Base-by-base conservation (phyloP, 176 grass and related monocot species). In the Luzula sylvatica region DNA sequence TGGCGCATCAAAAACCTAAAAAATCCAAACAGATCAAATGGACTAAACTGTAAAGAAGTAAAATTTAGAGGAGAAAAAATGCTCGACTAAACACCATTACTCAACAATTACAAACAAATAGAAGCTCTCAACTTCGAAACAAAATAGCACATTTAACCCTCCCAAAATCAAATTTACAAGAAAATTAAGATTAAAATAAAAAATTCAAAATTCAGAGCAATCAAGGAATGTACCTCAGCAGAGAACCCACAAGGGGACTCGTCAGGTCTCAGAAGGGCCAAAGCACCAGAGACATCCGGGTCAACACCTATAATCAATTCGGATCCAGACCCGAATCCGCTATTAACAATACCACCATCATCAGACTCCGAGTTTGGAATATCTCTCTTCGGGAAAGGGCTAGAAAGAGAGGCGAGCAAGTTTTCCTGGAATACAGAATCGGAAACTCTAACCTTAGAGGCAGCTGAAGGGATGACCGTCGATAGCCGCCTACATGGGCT, bases 1-100 rank as follows among this genome's bases (percentile, higher is more conserved):
- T 0, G 92, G 92, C 15, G 80, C 81, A 54, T 96, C 85, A 55
- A 86, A 89, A 42, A 89, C 92, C 92, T 96, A 50, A 53, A 70
- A 38, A 39, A 53, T 47, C 55, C 24, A 35, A 4, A 35, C 9
- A 35, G 9, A 35, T 35, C n/a, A n/a, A n/a, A n/a, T n/a, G n/a
- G n/a, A n/a, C n/a, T n/a, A n/a, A n/a, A n/a, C n/a, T n/a, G n/a
- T n/a, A n/a, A n/a, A n/a, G n/a, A n/a, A n/a, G n/a, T n/a, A n/a
- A n/a, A n/a, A n/a, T n/a, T n/a, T n/a, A n/a, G n/a, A n/a, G n/a
- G n/a, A n/a, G n/a, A n/a, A n/a, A n/a, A n/a, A n/a, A n/a, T n/a
- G n/a, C n/a, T n/a, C n/a, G n/a, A n/a, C n/a, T n/a, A n/a, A n/a
- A n/a, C n/a, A n/a, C n/a, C n/a, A n/a, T n/a, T n/a, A n/a, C 19